These are phyloP conservation scores for Nemania sp. DNA, from an alignment of 2,329 filamentous ascomycete species.

Conservation along the genomic window DNA sequence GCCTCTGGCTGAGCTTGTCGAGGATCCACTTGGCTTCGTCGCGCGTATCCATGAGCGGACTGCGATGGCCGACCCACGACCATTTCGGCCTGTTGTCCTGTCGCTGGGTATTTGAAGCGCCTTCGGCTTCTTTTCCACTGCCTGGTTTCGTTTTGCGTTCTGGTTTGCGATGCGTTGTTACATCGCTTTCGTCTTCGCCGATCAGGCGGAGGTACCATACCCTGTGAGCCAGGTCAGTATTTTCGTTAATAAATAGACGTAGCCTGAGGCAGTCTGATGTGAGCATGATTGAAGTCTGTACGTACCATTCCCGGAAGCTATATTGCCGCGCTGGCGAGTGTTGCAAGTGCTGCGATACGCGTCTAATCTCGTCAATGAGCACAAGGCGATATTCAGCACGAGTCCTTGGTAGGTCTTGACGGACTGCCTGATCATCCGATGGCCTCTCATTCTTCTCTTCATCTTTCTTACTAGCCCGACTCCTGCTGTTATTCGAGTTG, in stretches of 20 bases:
- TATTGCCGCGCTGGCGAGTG: conserved; percentile 65
- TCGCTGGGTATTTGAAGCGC: not conserved
- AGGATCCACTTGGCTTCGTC: conserved; percentile 75
- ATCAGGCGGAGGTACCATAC: conserved; percentile 80
- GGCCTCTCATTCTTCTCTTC: not conserved
- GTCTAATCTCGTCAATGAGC: conserved; percentile 72
- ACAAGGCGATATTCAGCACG: conserved; percentile 61
- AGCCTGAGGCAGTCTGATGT: not conserved
- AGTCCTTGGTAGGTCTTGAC: conserved; percentile 45
- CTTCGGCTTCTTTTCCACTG: not conserved
- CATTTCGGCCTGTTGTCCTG: conserved; percentile 46
- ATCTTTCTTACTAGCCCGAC: not conserved
- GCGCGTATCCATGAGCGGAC: conserved; percentile 69
- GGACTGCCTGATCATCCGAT: conserved; percentile 39
- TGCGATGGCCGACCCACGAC: conserved; percentile 74
- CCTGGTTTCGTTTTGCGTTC: conserved; percentile 11
- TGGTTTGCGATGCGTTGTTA: conserved; percentile 52
- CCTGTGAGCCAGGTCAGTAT: conserved; percentile 49
- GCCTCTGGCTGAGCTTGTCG: conserved; percentile 60
- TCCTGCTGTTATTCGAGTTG: not conserved
- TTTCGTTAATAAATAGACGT: not conserved
- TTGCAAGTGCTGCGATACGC: conserved; percentile 65
- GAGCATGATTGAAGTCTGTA: not conserved
- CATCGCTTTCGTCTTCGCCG: conserved; percentile 62
- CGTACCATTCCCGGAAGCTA: conserved; percentile 54